phyloP scores from a whole-genome alignment of 768 basidiomycete species.

The Lactarius sanguifluus region DNA sequence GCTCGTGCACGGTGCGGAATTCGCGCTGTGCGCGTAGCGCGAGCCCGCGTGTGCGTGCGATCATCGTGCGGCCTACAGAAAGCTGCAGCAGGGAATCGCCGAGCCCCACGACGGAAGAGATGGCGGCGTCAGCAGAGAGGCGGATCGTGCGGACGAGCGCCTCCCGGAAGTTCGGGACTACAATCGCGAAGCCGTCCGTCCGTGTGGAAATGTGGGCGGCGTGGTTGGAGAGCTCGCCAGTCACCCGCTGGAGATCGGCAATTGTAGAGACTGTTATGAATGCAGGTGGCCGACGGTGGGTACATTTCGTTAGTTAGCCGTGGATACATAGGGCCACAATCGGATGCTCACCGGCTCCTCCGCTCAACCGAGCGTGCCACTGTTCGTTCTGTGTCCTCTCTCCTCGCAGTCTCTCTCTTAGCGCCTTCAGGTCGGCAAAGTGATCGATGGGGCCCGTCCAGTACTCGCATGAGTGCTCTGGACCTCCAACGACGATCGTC shows the following conservation, averaged over 20 bases:
- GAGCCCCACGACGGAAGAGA: constrained; percentile 1
- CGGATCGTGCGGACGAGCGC: constrained; percentile 4
- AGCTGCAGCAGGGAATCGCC: neutral
- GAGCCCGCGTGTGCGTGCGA: neutral
- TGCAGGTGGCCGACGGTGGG: neutral
- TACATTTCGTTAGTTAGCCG: neutral
- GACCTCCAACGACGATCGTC: constrained; percentile 3
- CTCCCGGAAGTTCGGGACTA: neutral
- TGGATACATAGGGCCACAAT: neutral
- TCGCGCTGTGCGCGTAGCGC: constrained; percentile 1
- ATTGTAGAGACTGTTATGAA: neutral
- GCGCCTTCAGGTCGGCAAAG: neutral
- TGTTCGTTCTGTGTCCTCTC: neutral
- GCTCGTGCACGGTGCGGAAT: constrained; percentile 2
- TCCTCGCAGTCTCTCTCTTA: neutral
- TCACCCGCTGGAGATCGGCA: constrained; percentile 1
- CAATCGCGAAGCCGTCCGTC: neutral
- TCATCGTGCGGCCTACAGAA: neutral
- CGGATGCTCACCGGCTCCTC: neutral
- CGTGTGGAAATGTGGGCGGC: neutral
- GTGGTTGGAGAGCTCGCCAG: neutral
- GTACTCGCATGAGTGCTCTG: neutral
- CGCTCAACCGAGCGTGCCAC: neutral
- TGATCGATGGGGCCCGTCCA: constrained; percentile 1
- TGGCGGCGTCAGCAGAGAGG: neutral